Evolutionary conservation across 1,284 basidiomycete genomes (phyloP).

Genomic region (Puccinia novopanici): DNA sequence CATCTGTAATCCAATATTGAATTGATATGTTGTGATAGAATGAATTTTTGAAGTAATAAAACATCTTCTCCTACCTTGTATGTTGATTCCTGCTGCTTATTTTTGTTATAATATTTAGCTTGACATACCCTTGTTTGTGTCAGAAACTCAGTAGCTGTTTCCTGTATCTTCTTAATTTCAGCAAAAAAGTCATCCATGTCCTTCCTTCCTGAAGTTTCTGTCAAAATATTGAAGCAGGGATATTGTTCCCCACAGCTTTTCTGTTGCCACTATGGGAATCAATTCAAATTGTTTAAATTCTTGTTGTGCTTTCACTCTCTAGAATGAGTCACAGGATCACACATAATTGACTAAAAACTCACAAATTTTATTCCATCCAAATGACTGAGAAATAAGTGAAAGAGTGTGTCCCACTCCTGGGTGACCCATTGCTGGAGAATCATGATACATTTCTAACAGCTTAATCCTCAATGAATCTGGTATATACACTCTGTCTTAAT

Average conservation of each 20-base stretch:
- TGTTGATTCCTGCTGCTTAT: too few relatives aligned
- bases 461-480: background rate
- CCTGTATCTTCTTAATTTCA: slow-evolving; percentile 1
- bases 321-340: slow-evolving; percentile 5
- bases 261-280: background rate
- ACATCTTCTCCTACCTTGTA: slow-evolving; percentile 11
- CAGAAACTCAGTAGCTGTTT: background rate
- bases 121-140: background rate
- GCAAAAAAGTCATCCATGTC: slow-evolving; percentile 8
- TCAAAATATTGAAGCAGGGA: slow-evolving; percentile 53
- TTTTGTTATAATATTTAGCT: background rate
- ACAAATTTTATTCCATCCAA: slow-evolving; percentile 15
- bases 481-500: background rate
- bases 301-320: background rate
- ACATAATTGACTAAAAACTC: slow-evolving; percentile 8
- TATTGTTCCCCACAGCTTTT: slow-evolving; percentile 51
- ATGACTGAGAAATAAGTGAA: background rate
- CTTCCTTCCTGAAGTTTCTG: background rate
- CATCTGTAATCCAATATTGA: slow-evolving; percentile 6
- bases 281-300: background rate
- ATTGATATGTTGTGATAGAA: background rate
- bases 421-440: too few relatives aligned
- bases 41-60: background rate
- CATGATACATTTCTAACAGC: background rate
- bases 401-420: background rate